Evolutionary conservation across 495 filamentous ascomycete genomes (phyloP).

Genomic region (Trichodelitschia bisporula): DNA sequence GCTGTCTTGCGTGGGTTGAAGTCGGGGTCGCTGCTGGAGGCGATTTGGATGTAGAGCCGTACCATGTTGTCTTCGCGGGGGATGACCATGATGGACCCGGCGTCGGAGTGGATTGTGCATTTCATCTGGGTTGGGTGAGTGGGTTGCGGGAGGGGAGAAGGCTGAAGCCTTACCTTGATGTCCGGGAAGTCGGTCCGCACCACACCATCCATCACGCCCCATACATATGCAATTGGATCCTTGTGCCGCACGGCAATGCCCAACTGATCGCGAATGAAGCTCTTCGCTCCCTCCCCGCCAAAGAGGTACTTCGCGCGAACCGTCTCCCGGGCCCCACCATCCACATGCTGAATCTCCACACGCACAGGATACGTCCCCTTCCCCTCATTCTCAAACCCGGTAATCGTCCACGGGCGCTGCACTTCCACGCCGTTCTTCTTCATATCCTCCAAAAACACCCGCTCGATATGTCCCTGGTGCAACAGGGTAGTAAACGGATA

Average conservation of each 20-base stretch:
- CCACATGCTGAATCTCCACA: constrained; percentile 50
- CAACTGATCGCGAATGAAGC: constrained; percentile 33
- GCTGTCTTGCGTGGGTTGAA: constrained; percentile 25
- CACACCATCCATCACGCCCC: constrained; percentile 22
- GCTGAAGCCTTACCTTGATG: constrained; percentile 16
- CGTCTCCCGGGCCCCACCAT: constrained; percentile 42
- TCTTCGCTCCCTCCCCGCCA: constrained; percentile 38
- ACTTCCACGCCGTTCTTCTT: constrained; percentile 30
- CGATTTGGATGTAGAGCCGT: constrained; percentile 20
- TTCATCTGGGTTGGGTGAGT: constrained; percentile 38
- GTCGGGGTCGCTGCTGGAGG: constrained; percentile 32
- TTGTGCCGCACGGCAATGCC: constrained; percentile 34
- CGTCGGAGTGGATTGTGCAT: constrained; percentile 40
- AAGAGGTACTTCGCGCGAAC: constrained; percentile 40
- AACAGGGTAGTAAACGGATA: constrained; percentile 41
- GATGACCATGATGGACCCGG: constrained; percentile 23
- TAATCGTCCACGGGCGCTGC: constrained; percentile 38
- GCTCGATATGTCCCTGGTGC: constrained; percentile 41
- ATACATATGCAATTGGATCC: constrained; percentile 32
- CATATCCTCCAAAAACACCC: constrained; percentile 36
- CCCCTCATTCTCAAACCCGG: constrained; percentile 32
- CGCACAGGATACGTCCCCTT: constrained; percentile 32
- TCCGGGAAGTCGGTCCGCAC: constrained; percentile 21
- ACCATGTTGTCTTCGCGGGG: constrained; percentile 21
- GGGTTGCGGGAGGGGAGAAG: neutral